Base-by-base conservation (phyloP, 768 basidiomycete genomes). In the Leucocoprinus birnbaumii region DNA sequence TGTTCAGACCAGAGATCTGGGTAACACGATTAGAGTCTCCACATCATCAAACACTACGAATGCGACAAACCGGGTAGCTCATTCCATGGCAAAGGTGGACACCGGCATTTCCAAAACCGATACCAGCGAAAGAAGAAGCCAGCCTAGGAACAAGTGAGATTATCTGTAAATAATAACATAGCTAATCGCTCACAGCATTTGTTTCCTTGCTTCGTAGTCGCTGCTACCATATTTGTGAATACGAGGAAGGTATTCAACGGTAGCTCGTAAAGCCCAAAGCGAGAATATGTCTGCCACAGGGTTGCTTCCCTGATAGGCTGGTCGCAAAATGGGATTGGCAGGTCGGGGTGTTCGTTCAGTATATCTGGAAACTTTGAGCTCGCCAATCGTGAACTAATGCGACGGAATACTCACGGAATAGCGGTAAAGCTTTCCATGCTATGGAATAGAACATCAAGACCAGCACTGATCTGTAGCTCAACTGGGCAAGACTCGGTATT, bases 271-370 rank as follows among this genome's bases (percentile, higher is more conserved):
- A 2, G 96, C 95, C 95, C 96, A 98, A 53, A 88, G 74, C 16
- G 92, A 92, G 73, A 98, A 98, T 45, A 98, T 91, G 65, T 98
- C 96, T 2, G 94, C 93, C 46, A 98, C 89, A 3, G 91, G 91
- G 65, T 96, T 96, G 66, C 89, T 87, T 56, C 93, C 94, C 69
- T 96, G 94, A 64, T 96, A 97, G 3, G 93, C 89, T 24, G 96
- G 96, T 41, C 96, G 81, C 41, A 91, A 71, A 40, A 94, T 87
- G 2, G 96, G 96, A 70, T 98, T 97, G 8, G 82, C 64, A 2
- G 96, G 96, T 22, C 96, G 83, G 4, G 95, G 96, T 1, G 80
- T 85, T 47, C 96, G 88, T 69, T 96, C 91, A 18, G 85, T 87
- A 68, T 96, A 96, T n/a, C 90, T 91, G 55, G 38, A 11, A 27